Conservation (phyloP, 2,329 filamentous ascomycete species). For the Sporothrix brasiliensis region DNA sequence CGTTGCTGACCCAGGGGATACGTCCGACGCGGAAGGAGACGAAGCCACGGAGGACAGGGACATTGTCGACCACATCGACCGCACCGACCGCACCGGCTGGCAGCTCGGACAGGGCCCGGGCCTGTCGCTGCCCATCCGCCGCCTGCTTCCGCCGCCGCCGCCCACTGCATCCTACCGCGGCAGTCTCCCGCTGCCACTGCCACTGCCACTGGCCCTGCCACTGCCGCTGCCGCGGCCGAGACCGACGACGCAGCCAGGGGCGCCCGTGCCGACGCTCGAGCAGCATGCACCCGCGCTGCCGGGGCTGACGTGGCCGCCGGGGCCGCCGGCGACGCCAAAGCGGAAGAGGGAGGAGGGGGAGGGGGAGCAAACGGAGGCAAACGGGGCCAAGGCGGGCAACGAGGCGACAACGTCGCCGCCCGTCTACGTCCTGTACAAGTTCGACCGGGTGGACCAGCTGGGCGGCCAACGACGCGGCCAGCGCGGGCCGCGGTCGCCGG, state of each 20-base stretch:
- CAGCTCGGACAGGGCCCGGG: slow-evolving; percentile 14
- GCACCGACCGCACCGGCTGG: not conserved
- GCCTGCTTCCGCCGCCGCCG: slow-evolving; percentile 15
- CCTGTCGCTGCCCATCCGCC: slow-evolving; percentile 25
- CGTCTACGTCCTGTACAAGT: slow-evolving; percentile 33
- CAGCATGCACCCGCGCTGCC: slow-evolving; percentile 1
- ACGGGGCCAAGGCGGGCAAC: too few species aligned
- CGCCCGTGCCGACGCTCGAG: not conserved
- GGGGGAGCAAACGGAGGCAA: not conserved
- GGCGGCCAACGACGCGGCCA: slow-evolving; percentile 31
- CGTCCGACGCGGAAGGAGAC: not conserved
- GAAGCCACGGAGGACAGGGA: not conserved
- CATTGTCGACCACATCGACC: not conserved
- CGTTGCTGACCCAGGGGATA: slow-evolving; percentile 1
- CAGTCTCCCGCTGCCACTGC: not conserved
- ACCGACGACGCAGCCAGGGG: not conserved
- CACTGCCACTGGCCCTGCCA: not conserved
- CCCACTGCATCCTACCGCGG: not conserved
- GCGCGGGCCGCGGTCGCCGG: slow-evolving; percentile 15
- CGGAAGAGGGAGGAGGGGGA: not conserved
- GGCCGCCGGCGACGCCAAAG: not conserved
- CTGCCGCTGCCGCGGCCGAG: not conserved
- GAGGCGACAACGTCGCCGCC: slow-evolving; percentile 16
- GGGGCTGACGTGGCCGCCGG: not conserved
- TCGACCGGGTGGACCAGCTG: slow-evolving; percentile 35